Percentiles rank a stretch among this genome's conserved stretches.
phyloP scores from a whole-genome alignment of 2,329 filamentous ascomycete genomes.

The Ascocoryne sarcoides region DNA sequence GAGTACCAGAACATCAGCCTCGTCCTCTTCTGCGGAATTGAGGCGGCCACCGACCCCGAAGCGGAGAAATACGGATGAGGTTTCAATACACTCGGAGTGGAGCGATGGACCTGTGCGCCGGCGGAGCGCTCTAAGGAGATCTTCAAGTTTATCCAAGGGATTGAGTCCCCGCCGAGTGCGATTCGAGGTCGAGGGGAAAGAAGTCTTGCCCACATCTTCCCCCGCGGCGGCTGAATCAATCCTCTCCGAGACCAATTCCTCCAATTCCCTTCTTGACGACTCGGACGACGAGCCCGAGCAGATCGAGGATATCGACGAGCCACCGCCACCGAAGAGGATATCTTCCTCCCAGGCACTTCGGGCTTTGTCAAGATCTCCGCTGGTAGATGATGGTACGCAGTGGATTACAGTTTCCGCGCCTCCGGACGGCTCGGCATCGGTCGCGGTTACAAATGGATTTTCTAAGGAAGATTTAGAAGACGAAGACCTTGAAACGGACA shows the following conservation, averaged over 20 bases:
- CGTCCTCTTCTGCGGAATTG: conserved; percentile 14
- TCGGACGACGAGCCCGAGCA: conserved; percentile 29
- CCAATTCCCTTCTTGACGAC: conserved; percentile 4
- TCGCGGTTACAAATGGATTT: conserved; percentile 13
- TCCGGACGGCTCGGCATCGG: conserved; percentile 26
- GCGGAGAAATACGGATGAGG: conserved; percentile 27
- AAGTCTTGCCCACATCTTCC: conserved; percentile 51
- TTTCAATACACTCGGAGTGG: conserved; percentile 42
- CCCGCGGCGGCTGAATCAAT: conserved; percentile 27
- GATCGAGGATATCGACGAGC: conserved; percentile 30
- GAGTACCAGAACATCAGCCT: conserved; percentile 19
- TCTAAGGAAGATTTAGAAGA: conserved; percentile 12
- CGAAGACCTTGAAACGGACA: conserved; percentile 9
- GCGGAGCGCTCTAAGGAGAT: conserved; percentile 49
- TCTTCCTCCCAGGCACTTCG: conserved; percentile 47
- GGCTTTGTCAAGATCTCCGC: conserved; percentile 41
- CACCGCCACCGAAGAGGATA: conserved; percentile 42
- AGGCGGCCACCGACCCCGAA: conserved; percentile 18
- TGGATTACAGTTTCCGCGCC: conserved; percentile 28
- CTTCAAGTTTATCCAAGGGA: conserved; percentile 40
- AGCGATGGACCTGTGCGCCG: conserved; percentile 39
- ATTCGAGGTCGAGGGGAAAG: conserved; percentile 51
- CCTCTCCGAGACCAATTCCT: neutral
- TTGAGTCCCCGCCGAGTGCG: conserved; percentile 53
- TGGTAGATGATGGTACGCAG: conserved; percentile 35